Evolutionary conservation across 345 rosid genomes (phyloP), one percentile per base, ranked within the genome.

Genomic region (Eucalyptus polyanthemos): DNA sequence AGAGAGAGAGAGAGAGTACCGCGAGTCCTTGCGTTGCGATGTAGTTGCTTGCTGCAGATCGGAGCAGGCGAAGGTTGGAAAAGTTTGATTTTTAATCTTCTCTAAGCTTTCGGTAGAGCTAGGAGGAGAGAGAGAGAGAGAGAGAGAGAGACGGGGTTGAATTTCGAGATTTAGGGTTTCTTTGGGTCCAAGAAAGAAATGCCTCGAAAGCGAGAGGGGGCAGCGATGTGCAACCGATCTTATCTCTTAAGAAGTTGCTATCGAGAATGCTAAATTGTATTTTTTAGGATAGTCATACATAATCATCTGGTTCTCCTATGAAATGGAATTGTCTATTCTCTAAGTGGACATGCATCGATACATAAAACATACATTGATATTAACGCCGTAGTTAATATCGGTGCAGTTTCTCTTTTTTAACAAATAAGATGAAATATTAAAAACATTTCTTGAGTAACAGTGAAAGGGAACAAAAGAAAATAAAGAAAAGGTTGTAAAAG

Each of bases 321-420:
- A 53, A 53, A 53, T 53, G 25, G 5, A 53, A 8, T 53, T 53
- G 11, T 53, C 58, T 21, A 53, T 21, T 53, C 1, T 53, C 2
- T 21, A 53, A 21, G 11, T 21, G 0, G 2, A 8, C 25, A 2
- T 53, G 25, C 2, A 9, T 24, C 0, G 0, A 56, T 6, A 24
- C 29, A 24, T 56, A 56, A 56, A 9, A 45, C 1, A 56, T 1
- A 56, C 0, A 24, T 24, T 1, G 1, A 21, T 53, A 21, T 53
- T 21, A 21, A 9, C 3, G 2, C 24, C 0, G 0, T 2, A 24
- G 13, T 22, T 56, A 9, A 54, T 22, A 0, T 54, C 1, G 9
- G 3, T n/a, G 3, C 15, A n/a, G 8, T 31, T 31, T 60, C 31
- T 6, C 8, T 25, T 60, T 60, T 12, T 25, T 0, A 25, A 13